Conservation (phyloP, 1,139 yeast genomes). For the Lizanozyma gosingica region DNA sequence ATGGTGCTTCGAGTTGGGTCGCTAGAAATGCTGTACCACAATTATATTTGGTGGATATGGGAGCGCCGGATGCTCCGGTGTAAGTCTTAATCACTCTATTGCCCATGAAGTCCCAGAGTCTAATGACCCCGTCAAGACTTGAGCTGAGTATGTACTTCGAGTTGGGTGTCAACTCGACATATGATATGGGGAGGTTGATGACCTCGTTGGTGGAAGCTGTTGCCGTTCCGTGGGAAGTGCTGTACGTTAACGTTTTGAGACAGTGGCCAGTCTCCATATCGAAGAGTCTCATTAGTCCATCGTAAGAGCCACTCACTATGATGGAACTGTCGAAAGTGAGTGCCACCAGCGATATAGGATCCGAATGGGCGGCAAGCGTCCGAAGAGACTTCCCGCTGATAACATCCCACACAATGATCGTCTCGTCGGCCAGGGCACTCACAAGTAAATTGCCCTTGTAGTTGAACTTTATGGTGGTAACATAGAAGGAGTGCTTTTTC, state of each 20-base stretch:
- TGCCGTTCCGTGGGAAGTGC: slow-evolving; percentile 49
- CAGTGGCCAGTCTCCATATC: slow-evolving; percentile 89
- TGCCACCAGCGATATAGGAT: slow-evolving; percentile 73
- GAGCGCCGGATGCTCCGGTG: slow-evolving; percentile 18
- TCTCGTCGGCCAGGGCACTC: slow-evolving; percentile 86
- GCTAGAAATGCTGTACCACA: slow-evolving; percentile 44
- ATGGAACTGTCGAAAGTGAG: slow-evolving; percentile 75
- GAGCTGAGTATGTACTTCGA: slow-evolving; percentile 73
- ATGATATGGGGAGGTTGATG: slow-evolving; percentile 57
- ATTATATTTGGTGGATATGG: slow-evolving; percentile 9
- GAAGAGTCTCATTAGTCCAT: slow-evolving; percentile 82
- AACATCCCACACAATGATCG: slow-evolving; percentile 85
- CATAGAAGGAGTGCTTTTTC: slow-evolving; percentile 80
- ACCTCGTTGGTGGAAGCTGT: slow-evolving; percentile 49
- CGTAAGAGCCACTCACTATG: slow-evolving; percentile 81
- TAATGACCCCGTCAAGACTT: slow-evolving; percentile 68
- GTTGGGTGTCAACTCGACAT: slow-evolving; percentile 71
- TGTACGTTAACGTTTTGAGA: slow-evolving; percentile 74
- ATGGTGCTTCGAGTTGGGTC: slow-evolving; percentile 18
- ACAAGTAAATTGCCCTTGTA: slow-evolving; percentile 69
- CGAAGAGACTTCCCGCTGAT: slow-evolving; percentile 60
- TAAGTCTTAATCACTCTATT: slow-evolving; percentile 74
- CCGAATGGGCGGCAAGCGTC: slow-evolving; percentile 89
- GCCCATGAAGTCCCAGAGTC: slow-evolving; percentile 78
- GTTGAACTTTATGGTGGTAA: slow-evolving; percentile 64